These are phyloP conservation scores for Microsporum ferrugineum DNA, from an alignment of 2,329 filamentous ascomycete species.

Conservation along the genomic window DNA sequence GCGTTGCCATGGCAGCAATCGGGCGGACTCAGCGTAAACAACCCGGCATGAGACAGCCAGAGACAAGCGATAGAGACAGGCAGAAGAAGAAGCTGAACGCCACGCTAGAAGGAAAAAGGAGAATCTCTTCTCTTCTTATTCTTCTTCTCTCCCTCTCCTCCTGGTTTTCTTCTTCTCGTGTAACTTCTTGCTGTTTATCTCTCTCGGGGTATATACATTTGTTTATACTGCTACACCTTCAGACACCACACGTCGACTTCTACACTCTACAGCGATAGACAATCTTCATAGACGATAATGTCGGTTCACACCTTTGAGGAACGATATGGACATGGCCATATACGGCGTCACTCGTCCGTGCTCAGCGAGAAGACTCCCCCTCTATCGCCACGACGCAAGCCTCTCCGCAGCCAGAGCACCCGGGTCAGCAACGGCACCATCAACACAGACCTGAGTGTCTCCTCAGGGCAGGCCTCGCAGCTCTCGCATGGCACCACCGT, in stretches of 20 bases:
- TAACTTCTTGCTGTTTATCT: constrained; percentile 1
- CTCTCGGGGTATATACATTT: background rate
- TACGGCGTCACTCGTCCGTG: constrained; percentile 46
- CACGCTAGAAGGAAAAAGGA: background rate
- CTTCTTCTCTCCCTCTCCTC: background rate
- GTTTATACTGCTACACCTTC: background rate
- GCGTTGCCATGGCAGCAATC: constrained; percentile 29
- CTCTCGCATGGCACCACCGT: constrained; percentile 59
- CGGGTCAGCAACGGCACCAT: constrained; percentile 81
- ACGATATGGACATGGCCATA: constrained; percentile 33
- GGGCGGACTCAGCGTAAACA: background rate
- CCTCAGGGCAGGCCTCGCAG: constrained; percentile 53
- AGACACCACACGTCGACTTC: background rate
- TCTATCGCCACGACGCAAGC: constrained; percentile 34
- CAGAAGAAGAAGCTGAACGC: background rate
- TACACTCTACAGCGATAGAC: background rate
- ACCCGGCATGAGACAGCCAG: background rate
- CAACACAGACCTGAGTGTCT: constrained; percentile 69
- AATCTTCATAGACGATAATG: constrained; percentile 7
- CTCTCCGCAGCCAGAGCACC: constrained; percentile 44
- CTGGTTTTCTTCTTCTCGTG: background rate
- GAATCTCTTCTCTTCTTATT: background rate
- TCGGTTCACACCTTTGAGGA: constrained; percentile 13
- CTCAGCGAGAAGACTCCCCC: constrained; percentile 28
- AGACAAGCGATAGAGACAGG: background rate